Evolutionary conservation across 2,329 filamentous ascomycete genomes (phyloP).

Genomic region (Penicillium sp.): DNA sequence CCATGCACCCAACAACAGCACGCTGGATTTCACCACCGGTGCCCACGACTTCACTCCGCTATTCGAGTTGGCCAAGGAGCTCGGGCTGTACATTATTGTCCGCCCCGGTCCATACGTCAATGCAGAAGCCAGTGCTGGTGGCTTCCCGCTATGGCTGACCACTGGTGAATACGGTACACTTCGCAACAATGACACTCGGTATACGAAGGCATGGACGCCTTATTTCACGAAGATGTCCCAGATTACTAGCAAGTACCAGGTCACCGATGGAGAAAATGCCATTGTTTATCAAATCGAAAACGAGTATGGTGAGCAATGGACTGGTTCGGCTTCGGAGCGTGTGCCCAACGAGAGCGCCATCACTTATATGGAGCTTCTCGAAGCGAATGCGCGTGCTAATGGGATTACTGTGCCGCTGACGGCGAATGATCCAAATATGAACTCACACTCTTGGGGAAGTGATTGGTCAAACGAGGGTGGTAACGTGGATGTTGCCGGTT

Average conservation of each 20-base stretch:
- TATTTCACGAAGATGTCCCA: conserved; percentile 36
- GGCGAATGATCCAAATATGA: conserved; percentile 65
- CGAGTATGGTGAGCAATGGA: conserved; percentile 47
- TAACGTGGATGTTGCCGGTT: conserved; percentile 36
- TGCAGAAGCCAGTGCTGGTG: conserved; percentile 65
- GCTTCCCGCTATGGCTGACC: conserved; percentile 65
- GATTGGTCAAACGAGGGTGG: conserved; percentile 62
- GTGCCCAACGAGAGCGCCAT: conserved; percentile 54
- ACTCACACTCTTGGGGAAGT: conserved; percentile 61
- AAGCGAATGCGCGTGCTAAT: conserved; percentile 57
- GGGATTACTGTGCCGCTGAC: conserved; percentile 63
- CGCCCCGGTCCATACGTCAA: conserved; percentile 67
- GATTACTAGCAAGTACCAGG: conserved; percentile 37
- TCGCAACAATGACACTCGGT: conserved; percentile 38
- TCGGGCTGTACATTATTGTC: conserved; percentile 60
- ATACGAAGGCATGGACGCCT: conserved; percentile 37
- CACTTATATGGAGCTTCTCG: conserved; percentile 51
- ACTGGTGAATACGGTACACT: conserved; percentile 53
- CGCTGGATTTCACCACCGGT: conserved; percentile 56
- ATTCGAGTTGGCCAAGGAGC: conserved; percentile 57
- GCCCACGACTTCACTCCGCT: conserved; percentile 59
- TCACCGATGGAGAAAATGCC: conserved; percentile 35
- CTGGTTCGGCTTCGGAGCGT: conserved; percentile 37
- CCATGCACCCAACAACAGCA: conserved; percentile 50
- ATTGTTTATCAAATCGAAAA: conserved; percentile 40